phyloP scores from a whole-genome alignment of 768 basidiomycete genomes.

The Lactarius trivialis region DNA sequence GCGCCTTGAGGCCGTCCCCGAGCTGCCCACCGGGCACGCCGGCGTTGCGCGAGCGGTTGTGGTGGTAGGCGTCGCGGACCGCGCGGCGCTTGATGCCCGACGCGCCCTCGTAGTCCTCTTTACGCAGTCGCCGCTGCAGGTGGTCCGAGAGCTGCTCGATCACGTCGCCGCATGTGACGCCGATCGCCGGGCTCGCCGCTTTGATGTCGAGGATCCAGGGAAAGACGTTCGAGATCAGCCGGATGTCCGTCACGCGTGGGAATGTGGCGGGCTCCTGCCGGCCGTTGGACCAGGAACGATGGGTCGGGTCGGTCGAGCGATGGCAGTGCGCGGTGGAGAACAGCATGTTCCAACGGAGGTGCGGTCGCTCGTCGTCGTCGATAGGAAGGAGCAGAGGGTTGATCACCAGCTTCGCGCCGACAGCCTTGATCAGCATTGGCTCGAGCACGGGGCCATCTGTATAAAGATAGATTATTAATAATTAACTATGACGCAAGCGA shows the following conservation, averaged over 20 bases:
- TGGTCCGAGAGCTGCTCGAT: constrained; percentile 47
- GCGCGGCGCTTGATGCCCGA: constrained; percentile 32
- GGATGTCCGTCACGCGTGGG: constrained; percentile 49
- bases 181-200: constrained; percentile 40
- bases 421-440: constrained; percentile 47
- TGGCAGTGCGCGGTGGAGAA: constrained; percentile 54
- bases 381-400: constrained; percentile 56
- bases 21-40: constrained; percentile 67
- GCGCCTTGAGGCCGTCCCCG: constrained; percentile 52
- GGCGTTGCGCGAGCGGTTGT: constrained; percentile 57
- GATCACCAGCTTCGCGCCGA: constrained; percentile 41
- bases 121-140: constrained; percentile 45
- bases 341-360: constrained; percentile 72
- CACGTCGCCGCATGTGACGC: constrained; percentile 64
- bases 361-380: constrained; percentile 39
- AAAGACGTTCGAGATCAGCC: constrained; percentile 45
- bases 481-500: constrained; percentile 13
- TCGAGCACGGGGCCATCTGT: constrained; percentile 67
- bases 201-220: constrained; percentile 50
- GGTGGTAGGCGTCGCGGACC: constrained; percentile 48
- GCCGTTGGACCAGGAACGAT: constrained; percentile 61
- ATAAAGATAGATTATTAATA: not conserved
- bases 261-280: constrained; percentile 59
- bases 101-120: constrained; percentile 46
- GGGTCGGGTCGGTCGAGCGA: constrained; percentile 52